Evolutionary conservation across 2,329 filamentous ascomycete genomes (phyloP), one percentile per base, ranked within the genome.

Genomic region (Elsinoe australis): DNA sequence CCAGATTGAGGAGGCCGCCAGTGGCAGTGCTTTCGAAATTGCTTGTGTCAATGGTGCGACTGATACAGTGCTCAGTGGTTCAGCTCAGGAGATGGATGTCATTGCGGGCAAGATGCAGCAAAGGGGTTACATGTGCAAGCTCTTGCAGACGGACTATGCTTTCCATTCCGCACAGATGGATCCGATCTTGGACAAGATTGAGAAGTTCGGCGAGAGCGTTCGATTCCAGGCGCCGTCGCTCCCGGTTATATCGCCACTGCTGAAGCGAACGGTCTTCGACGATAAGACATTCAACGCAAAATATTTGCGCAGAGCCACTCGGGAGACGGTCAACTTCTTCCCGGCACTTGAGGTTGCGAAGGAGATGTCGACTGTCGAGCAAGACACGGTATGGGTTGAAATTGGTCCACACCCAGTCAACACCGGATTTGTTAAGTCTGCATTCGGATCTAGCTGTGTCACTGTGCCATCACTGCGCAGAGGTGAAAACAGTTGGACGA

Each of bases 321-420:
- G 71, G 17, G 66, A 69, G 52, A 61, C 67, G 2, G 72, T 75
- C 33, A 66, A 62, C 42, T 56, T 66, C 6, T n/a, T 51, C 3
- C 19, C 24, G 7, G 59, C 54, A 3, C 48, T 63, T 3, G 17
- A 49, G n/a, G 29, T 12, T n/a, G 58, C 56, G 3, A 50, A 54
- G 17, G 36, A 51, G 18, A 46, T 51, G 10, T 44, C 44, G 24
- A 61, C 61, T 7, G 56, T 68, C 42, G 60, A 55, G 32, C 60
- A 64, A 2, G 56, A 63, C 33, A 68, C 63, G 1, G 49, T 67
- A 17, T 68, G 61, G 61, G 50, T 72, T 29, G 68, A 72, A 50
- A 61, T 75, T 50, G 73, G 73, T 5, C 70, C 71, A 2, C 68
- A 73, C 49, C 67, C 72, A 0, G 61, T 72, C 17, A 71, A 67